Evolutionary conservation across 805 yeast species (phyloP), one percentile per base, ranked within the genome.

Genomic region (Candida tammaniensis): DNA sequence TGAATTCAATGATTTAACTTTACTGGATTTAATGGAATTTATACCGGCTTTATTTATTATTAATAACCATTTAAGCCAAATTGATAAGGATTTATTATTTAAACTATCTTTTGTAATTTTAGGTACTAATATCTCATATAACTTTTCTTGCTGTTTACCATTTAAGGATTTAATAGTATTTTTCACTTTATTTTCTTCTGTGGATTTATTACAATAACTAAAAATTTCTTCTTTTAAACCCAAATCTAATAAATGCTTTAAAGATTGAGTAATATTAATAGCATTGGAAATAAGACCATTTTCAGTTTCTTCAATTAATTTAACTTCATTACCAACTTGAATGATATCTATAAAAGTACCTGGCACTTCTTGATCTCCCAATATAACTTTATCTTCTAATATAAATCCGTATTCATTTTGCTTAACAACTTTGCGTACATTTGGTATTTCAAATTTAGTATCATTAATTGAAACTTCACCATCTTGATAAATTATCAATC

Each of bases 1-100:
- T 3, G 72, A 52, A 53, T 78, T 82, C 36, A 91, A 57, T 3
- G 71, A 60, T 27, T 77, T 77, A 3, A 36, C 22, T 9, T 28
- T 33, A 17, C 31, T 38, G 27, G 24, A 16, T 17, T 31, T 32
- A 10, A 32, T 13, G 9, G 26, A 10, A 24, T 10, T 24, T 17
- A 29, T 8, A 20, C 27, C 12, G 6, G 11, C 17, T 24, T 69
- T 74, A 35, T 77, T 65, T 10, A 74, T 60, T 17, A 88, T 69
- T 39, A 89, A 61, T 12, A 86, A 47, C 87, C 93, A 86, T 55
- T 85, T 84, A 33, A 89, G 66, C 96, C 97, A 91, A 4, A 76
- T 49, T 29, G 69, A 60, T 30, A 61, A 47, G 10, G 57, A 37
- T 12, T 51, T 38, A 21, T 47, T 51, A 27, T 46, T 47, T 5